Conservation (phyloP, 2,329 filamentous ascomycete species). For the Neurospora sp. region DNA sequence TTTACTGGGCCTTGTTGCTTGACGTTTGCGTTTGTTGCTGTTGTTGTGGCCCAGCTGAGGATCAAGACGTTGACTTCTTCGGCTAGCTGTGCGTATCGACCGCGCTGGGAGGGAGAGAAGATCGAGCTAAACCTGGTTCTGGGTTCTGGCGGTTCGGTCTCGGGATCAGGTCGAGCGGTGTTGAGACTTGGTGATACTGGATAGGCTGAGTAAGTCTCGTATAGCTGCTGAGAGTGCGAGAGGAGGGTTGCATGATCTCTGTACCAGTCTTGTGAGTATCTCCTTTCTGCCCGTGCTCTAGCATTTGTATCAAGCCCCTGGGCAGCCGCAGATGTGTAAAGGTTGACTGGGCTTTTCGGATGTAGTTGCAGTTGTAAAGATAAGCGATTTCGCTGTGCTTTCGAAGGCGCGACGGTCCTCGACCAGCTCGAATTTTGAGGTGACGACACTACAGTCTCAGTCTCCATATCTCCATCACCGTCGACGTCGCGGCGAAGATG, state of each 20-base stretch:
- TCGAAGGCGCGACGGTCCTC: not conserved
- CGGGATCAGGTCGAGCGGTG: not conserved
- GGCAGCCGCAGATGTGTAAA: not conserved
- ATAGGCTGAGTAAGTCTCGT: not conserved
- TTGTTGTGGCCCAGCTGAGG: constrained; percentile 10
- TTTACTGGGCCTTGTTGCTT: constrained; percentile 7
- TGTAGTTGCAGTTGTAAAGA: not conserved
- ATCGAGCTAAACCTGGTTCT: not conserved
- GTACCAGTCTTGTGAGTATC: not conserved
- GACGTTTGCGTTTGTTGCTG: not conserved
- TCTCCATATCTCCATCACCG: not conserved
- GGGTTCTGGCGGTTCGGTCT: not conserved
- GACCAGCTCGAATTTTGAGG: constrained; percentile 11
- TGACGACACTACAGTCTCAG: constrained; percentile 12
- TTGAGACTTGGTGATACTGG: not conserved
- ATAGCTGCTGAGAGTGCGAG: not conserved
- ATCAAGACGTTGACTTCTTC: constrained; percentile 12
- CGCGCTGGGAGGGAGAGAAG: not conserved
- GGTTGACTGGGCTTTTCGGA: not conserved
- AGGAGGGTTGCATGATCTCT: not conserved
- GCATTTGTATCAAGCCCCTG: not conserved
- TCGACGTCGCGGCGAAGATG: not conserved
- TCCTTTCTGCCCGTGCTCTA: not conserved
- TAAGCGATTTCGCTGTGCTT: constrained; percentile 1
- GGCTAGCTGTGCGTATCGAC: not conserved